A percentile compares a stretch with the other conserved stretches of the same genome.
phyloP scores from a whole-genome alignment of 495 filamentous ascomycete species.

The Penicillium manginii region DNA sequence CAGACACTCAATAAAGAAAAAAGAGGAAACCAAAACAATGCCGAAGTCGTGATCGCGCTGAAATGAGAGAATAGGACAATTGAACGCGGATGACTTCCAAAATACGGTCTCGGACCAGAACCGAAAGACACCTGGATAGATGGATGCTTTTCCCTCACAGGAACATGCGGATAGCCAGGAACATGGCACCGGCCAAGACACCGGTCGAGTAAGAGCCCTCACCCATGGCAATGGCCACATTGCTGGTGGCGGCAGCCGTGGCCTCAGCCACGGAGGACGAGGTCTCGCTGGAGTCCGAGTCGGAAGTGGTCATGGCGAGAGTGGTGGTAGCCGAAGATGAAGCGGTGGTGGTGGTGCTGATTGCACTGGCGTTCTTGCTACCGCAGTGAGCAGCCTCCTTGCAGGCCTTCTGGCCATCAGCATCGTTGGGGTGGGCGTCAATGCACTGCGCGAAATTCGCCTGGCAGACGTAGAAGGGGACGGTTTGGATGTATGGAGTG shows the following conservation, averaged over 20 bases:
- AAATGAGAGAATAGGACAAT: slow-evolving; percentile 20
- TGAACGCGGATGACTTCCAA: slow-evolving; percentile 9
- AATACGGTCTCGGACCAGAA: slow-evolving; percentile 3
- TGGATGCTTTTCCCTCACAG: slow-evolving; percentile 38
- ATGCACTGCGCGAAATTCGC: slow-evolving; percentile 56
- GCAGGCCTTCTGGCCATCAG: slow-evolving; percentile 50
- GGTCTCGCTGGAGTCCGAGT: slow-evolving; percentile 23
- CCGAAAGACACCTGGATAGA: not conserved
- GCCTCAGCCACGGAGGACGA: slow-evolving; percentile 38
- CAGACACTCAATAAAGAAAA: slow-evolving; percentile 10
- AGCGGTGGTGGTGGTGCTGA: slow-evolving; percentile 30
- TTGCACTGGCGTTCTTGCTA: slow-evolving; percentile 47
- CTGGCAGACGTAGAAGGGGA: slow-evolving; percentile 62
- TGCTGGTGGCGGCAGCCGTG: slow-evolving; percentile 32
- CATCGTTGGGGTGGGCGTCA: slow-evolving; percentile 45
- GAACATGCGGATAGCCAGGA: slow-evolving; percentile 52
- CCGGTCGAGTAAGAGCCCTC: slow-evolving; percentile 53
- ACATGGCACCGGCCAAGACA: slow-evolving; percentile 50
- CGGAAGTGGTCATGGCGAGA: slow-evolving; percentile 31
- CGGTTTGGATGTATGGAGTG: slow-evolving; percentile 52
- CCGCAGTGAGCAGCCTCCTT: slow-evolving; percentile 47
- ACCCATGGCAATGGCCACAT: slow-evolving; percentile 38
- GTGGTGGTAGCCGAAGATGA: slow-evolving; percentile 25
- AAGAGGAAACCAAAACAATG: slow-evolving; percentile 5
- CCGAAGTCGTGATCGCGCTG: slow-evolving; percentile 20